These are phyloP conservation scores for Ambrosia hybrid DNA, from an alignment of 140 eudicot genomes.

Conservation along the genomic window DNA sequence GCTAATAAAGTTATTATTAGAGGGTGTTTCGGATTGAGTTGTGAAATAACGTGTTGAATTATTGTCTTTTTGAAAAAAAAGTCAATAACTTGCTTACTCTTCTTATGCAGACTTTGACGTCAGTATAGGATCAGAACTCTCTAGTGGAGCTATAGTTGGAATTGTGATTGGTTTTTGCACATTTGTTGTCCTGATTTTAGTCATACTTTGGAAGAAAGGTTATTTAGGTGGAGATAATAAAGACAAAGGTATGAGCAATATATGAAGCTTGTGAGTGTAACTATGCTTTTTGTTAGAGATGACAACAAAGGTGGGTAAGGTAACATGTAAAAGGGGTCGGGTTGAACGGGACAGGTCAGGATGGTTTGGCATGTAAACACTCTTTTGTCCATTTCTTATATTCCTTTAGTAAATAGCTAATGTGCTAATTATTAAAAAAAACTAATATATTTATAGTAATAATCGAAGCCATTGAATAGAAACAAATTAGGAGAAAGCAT, in stretches of 20 bases:
- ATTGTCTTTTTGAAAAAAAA: too few relatives aligned
- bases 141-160: slow-evolving; percentile 59
- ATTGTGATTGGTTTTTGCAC: slow-evolving; percentile 52
- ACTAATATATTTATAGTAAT: neutral
- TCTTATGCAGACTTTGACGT: slow-evolving; percentile 57
- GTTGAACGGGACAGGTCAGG: neutral
- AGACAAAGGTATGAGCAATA: slow-evolving; percentile 51
- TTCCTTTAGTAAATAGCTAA: neutral
- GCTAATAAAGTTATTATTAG: neutral
- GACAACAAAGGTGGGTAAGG: neutral
- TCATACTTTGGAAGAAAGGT: slow-evolving; percentile 52
- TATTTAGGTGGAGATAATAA: slow-evolving; percentile 45
- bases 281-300: neutral
- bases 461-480: neutral
- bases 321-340: neutral
- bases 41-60: neutral
- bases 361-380: neutral
- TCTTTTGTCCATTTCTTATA: neutral
- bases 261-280: neutral
- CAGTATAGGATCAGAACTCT: slow-evolving; percentile 45
- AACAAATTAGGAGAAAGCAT: slow-evolving; percentile 4
- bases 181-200: slow-evolving; percentile 35
- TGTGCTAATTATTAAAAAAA: neutral
- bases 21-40: neutral
- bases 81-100: neutral